Base-by-base conservation (phyloP, 208 protist species). In the Acanthamoeba castellanii region DNA sequence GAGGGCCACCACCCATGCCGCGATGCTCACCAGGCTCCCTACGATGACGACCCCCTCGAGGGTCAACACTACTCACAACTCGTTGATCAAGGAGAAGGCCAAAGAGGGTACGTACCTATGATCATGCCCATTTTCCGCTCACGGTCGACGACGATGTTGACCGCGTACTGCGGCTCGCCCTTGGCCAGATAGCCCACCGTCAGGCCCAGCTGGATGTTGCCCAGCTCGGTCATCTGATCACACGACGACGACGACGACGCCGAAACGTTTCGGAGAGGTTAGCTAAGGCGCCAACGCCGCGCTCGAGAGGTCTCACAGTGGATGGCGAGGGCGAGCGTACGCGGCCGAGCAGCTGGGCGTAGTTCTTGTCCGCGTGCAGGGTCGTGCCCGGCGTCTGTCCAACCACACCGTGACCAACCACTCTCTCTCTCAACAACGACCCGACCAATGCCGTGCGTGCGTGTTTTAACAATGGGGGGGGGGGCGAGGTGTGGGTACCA, bases 111-210 rank as follows among this genome's bases (percentile, higher is more conserved):
- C 42, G 34, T 81, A 50, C 72, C 72, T 20, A 81, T 81, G 37
- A 81, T 52, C 37, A 42, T 81, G 30, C 32, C 72, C 37, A 81
- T 81, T 20, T 22, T 37, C 2, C 72, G 72, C 34, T 81, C 72
- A 2, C 72, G 72, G 42, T 81, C 42, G 72, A 81, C 6, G 34
- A 81, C 42, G 72, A 81, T 81, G 32, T n/a, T 42, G 30, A 50
- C 72, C 4, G 7, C 11, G 34, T 27, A 81, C 37, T 81, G 72
- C 14, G 72, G 72, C 22, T 81, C 72, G 42, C 72, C 72, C 72
- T 81, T 81, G 72, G 72, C 72, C 72, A 81, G 42, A 22, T 81
- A 81, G 72, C 72, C 72, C 72, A 81, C 72, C 37, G 72, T 81
- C 11, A 81, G 42, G 34, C 34, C 72, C 72, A 81, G 72, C 72